phyloP scores from a whole-genome alignment of 352 stramenopile species.

The Pythium vanterpoolii region DNA sequence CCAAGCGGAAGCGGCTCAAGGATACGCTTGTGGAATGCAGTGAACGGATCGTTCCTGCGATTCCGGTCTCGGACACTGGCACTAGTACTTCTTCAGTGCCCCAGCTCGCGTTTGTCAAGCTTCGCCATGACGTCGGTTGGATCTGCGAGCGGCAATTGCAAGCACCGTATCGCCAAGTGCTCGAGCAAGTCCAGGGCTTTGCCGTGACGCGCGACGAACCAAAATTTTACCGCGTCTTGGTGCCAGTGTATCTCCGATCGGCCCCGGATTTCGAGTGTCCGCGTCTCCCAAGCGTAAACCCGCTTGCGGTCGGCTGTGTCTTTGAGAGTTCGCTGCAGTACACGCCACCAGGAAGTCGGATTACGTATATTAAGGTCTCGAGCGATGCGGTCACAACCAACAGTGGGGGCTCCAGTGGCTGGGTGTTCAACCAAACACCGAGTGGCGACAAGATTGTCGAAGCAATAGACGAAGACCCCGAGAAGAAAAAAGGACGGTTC shows the following conservation, averaged over 20 bases:
- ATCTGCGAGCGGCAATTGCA: conserved; percentile 63
- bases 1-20: conserved; percentile 56
- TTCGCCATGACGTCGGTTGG: conserved; percentile 78
- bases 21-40: conserved; percentile 77
- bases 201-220: conserved; percentile 60
- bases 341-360: conserved; percentile 63
- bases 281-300: conserved; percentile 57
- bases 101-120: conserved; percentile 65
- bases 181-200: conserved; percentile 72
- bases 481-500: conserved; percentile 81
- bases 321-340: conserved; percentile 81
- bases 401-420: conserved; percentile 49
- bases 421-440: conserved; percentile 65
- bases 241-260: conserved; percentile 62
- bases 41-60: conserved; percentile 56
- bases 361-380: conserved; percentile 81
- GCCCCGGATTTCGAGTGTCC: conserved; percentile 78
- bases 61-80: conserved; percentile 5
- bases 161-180: conserved; percentile 41
- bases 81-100: neutral
- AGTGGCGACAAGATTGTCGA: conserved; percentile 67
- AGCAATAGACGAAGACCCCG: conserved; percentile 63
- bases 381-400: conserved; percentile 36
- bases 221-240: conserved; percentile 75
- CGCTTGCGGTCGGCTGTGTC: conserved; percentile 62